Evolutionary conservation across 768 basidiomycete species (phyloP), one percentile per base, ranked within the genome.

Genomic region (Tephrocybe sp.): DNA sequence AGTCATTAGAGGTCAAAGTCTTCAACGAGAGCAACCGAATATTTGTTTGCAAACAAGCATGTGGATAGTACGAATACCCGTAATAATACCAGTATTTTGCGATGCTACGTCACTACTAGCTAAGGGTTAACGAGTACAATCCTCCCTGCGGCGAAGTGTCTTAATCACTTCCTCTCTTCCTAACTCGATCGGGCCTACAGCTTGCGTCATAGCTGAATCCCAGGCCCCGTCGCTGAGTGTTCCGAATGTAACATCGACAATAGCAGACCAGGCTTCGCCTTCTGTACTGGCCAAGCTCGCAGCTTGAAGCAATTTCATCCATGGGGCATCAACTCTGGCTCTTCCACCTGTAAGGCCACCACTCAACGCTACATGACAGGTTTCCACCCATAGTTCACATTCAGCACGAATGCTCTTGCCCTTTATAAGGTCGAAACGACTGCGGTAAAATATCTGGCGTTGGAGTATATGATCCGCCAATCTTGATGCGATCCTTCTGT

Each of bases 301-400:
- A 1, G 88, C 86, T 50, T 87, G 84, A 15, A 88, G 63, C 32
- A 95, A 72, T 49, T 76, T 76, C 44, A 78, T 71, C 93, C 95
- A 96, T 3, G 92, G 90, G 0, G 78, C 79, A 62, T 88, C 86
- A 1, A 86, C 77, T 15, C 83, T 78, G 46, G 67, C 71, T 58
- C 65, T 75, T 42, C 73, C 77, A 50, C 76, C 78, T 20, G 68
- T 70, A 34, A 78, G 68, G 33, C 67, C 65, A 10, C 70, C 77
- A 38, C 66, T 71, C 33, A 93, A 68, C 2, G 83, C 86, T 18
- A 72, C 68, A 23, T 81, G 79, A 52, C 85, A 90, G 6, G 89
- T 87, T 68, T 91, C 88, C 4, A 86, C 76, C 93, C 94, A 93
- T 42, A 92, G 75, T 62, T 85, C 79, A 72, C 82, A 84, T 66